Conservation (phyloP, 176 grass and related monocot genomes). For the Secale cereale region DNA sequence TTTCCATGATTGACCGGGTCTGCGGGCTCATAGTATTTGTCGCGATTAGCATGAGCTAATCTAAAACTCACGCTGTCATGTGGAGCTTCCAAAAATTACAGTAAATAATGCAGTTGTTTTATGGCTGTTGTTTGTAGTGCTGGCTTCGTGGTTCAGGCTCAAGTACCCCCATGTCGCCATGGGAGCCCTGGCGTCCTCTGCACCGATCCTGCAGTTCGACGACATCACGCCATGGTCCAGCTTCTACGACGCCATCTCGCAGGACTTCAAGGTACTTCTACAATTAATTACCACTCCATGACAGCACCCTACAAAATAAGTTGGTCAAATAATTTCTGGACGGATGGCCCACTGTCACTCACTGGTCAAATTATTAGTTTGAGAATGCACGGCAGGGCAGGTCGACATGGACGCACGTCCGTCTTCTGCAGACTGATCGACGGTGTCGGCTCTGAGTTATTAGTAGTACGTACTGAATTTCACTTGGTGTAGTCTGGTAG, state of each 20-base stretch:
- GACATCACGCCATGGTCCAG: slow-evolving; percentile 68
- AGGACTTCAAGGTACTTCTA: slow-evolving; percentile 68
- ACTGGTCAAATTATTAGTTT: background rate
- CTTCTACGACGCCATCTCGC: slow-evolving; percentile 81
- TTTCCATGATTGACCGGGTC: background rate
- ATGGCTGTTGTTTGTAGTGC: slow-evolving; percentile 40
- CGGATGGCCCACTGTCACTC: background rate
- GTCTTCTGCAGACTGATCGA: background rate
- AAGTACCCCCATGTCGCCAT: slow-evolving; percentile 93
- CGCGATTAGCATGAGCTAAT: background rate
- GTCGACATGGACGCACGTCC: background rate
- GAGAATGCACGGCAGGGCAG: background rate
- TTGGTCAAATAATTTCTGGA: background rate
- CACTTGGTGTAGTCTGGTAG: background rate
- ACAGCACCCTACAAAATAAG: background rate
- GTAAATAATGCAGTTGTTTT: background rate
- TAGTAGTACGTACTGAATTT: background rate
- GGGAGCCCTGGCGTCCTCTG: slow-evolving; percentile 81
- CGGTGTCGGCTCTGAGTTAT: background rate
- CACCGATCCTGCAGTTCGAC: slow-evolving; percentile 91
- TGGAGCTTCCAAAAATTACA: background rate
- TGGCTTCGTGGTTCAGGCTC: slow-evolving; percentile 94
- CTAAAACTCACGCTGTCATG: background rate
- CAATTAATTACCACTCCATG: too few relatives aligned
- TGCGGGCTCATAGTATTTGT: background rate